Percentiles rank a stretch among this genome's conserved stretches.
Conservation (phyloP, 306 rosid species). For the Vigna unguiculata region DNA sequence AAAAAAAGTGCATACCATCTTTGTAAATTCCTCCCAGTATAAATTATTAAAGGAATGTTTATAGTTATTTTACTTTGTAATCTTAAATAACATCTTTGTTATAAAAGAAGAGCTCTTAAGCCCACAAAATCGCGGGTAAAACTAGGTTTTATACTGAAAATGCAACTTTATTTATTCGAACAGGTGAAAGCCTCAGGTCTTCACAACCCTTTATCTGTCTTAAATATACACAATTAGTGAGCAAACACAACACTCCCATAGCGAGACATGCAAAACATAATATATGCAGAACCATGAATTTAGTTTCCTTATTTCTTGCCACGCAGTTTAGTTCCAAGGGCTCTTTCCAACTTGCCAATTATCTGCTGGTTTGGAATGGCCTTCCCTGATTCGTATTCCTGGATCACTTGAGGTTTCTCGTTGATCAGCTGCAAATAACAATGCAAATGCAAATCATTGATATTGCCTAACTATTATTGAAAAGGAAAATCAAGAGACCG, state of each 20-base stretch:
- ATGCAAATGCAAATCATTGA: slow-evolving; percentile 1
- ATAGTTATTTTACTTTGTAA: too few relatives aligned
- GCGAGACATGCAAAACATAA: slow-evolving; percentile 19
- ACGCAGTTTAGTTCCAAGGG: slow-evolving; percentile 78
- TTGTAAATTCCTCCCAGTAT: too few relatives aligned
- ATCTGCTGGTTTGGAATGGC: slow-evolving; percentile 94
- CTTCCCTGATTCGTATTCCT: slow-evolving; percentile 88
- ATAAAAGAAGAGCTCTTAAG: too few relatives aligned
- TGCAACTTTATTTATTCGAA: slow-evolving; percentile 33
- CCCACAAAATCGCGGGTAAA: neutral
- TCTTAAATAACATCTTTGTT: too few relatives aligned
- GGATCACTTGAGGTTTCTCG: slow-evolving; percentile 93
- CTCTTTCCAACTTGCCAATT: slow-evolving; percentile 81
- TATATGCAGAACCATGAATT: slow-evolving; percentile 9
- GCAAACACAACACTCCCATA: slow-evolving; percentile 26
- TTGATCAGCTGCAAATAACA: slow-evolving; percentile 65
- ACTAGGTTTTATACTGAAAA: slow-evolving; percentile 16
- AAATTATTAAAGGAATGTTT: too few relatives aligned
- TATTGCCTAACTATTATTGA: neutral
- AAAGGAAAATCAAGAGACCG: neutral
- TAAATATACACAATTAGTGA: slow-evolving; percentile 31
- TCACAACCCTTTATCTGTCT: slow-evolving; percentile 35
- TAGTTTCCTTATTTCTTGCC: slow-evolving; percentile 61
- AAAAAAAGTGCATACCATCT: too few relatives aligned
- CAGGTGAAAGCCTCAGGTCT: slow-evolving; percentile 25